Conservation (phyloP, 345 rosid species). For the Gossypium turneri region DNA sequence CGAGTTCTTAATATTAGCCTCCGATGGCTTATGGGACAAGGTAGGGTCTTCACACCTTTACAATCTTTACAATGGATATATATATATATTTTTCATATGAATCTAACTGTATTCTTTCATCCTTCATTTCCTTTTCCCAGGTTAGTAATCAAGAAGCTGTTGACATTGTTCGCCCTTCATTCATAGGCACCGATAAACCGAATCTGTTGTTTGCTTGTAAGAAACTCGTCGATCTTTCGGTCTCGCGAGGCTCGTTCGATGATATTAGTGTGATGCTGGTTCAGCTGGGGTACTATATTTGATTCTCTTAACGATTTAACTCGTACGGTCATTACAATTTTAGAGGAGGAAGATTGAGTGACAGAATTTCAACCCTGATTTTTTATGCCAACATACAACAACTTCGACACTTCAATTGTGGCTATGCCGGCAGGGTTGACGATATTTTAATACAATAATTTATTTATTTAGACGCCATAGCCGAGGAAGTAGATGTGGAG, state of each 20-base stretch:
- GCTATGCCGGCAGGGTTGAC: too few species aligned
- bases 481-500: not conserved
- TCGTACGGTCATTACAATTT: too few species aligned
- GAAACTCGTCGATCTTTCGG: slow-evolving; percentile 57
- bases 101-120: not conserved
- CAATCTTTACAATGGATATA: not conserved
- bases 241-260: slow-evolving; percentile 68
- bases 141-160: slow-evolving; percentile 84
- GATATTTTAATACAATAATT: too few species aligned
- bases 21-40: slow-evolving; percentile 91
- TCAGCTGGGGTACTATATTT: slow-evolving; percentile 35
- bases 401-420: too few species aligned
- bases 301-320: not conserved
- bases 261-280: slow-evolving; percentile 72
- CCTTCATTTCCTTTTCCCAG: slow-evolving; percentile 22
- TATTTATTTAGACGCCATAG: too few species aligned
- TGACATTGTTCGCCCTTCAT: slow-evolving; percentile 53
- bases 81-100: not conserved
- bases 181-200: slow-evolving; percentile 37
- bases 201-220: slow-evolving; percentile 50
- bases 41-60: slow-evolving; percentile 21
- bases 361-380: too few species aligned
- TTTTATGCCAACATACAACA: too few species aligned
- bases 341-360: too few species aligned
- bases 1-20: slow-evolving; percentile 86